Evolutionary conservation across 495 filamentous ascomycete species (phyloP).

Genomic region (Neurospora africana): DNA sequence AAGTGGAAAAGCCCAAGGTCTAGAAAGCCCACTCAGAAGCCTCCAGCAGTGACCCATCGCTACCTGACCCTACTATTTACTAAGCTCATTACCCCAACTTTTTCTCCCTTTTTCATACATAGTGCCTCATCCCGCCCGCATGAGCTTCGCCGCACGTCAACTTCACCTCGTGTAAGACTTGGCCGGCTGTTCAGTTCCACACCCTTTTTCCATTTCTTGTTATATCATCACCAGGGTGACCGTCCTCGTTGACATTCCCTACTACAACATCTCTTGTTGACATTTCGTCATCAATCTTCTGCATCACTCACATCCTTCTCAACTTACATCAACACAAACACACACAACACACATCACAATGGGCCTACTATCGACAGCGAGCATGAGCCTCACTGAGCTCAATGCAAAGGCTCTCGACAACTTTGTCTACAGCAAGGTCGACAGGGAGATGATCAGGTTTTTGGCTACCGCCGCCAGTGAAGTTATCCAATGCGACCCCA

Average conservation of each 20-base stretch:
- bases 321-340: conserved; percentile 7
- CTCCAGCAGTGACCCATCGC: conserved; percentile 12
- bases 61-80: conserved; percentile 1
- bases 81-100: conserved; percentile 7
- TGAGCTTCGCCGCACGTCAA: conserved; percentile 18
- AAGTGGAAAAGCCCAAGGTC: conserved; percentile 6
- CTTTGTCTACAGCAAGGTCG: conserved; percentile 76
- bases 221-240: conserved; percentile 9
- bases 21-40: conserved; percentile 14
- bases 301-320: conserved; percentile 1
- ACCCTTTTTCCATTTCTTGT: conserved; percentile 6
- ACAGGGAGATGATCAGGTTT: conserved; percentile 73
- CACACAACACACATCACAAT: conserved; percentile 18
- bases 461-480: conserved; percentile 70
- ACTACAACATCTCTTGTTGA: conserved; percentile 1
- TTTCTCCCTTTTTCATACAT: conserved; percentile 1
- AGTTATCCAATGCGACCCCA: conserved; percentile 84
- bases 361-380: conserved; percentile 23
- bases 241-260: conserved; percentile 4
- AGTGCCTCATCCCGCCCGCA: conserved; percentile 1
- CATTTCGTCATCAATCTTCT: conserved; percentile 10
- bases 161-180: conserved; percentile 11
- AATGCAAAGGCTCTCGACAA: conserved; percentile 81
- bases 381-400: conserved; percentile 33
- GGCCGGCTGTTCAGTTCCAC: not conserved